Base-by-base conservation (phyloP, 2,329 filamentous ascomycete species). In the Neurospora sp. region DNA sequence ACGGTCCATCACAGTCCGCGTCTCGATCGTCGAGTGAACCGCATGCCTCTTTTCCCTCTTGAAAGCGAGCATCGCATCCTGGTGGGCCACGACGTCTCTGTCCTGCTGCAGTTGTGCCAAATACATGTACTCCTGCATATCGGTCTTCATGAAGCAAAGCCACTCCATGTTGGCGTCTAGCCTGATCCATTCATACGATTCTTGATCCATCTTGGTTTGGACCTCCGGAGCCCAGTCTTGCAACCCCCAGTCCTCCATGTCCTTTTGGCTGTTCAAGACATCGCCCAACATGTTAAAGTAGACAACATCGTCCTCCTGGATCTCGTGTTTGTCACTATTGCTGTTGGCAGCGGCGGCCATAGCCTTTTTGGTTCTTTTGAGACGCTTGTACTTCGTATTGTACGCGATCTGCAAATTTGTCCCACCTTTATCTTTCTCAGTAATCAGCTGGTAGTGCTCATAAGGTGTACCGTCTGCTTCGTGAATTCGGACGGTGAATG, bases 161-260 rank as follows among this genome's bases (percentile, higher is more conserved):
- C 96, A 99, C 79, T 99, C 96, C 74, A 98, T 98, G 80, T 99
- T 96, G 17, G 95, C 94, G 79, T 99, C 96, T 81, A 98, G 92
- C 23, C 96, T 91, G 75, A 99, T 97, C 96, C 96, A 99, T 79
- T 99, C 96, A 77, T 97, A 99, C 0, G 93, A 97, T 78, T 99
- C 96, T 73, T 93, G 89, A 70, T 96, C 93, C 94, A 99, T 98
- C 76, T 89, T 89, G 41, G 91, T 87, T 79, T 98, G 94, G 17
- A 95, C 92, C 69, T 96, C 92, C 71, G 91, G 87, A 66, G 92
- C 90, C 94, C 95, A 99, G 73, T 98, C 95, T 6, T 89, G 87
- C 6, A 99, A 84, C 68, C 87, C 89, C 95, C 96, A 99, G 57
- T 92, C 88, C 67, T 87, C 83, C 66, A 92, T 87, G 69, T 99